Base-by-base conservation (phyloP, 495 filamentous ascomycete genomes). In the Saxophila tyrrhenica region DNA sequence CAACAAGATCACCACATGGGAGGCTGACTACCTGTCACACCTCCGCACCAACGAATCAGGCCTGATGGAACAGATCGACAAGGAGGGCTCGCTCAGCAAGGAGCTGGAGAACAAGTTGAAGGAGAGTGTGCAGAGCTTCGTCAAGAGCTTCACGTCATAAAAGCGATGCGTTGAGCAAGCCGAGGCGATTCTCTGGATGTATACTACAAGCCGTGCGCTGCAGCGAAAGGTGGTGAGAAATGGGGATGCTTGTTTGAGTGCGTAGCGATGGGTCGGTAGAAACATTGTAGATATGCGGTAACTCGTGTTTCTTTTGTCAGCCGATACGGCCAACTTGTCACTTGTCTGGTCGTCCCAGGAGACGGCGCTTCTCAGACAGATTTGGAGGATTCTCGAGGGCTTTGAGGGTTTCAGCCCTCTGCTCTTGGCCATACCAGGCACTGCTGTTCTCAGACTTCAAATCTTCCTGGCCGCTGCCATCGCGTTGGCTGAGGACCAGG, bases 51-150 rank as follows among this genome's bases (percentile, higher is more conserved):
- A 86, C 77, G 82, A 96, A 79, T 67, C 80, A 22, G 91, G 88
- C 60, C 75, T 98, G 57, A 70, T 94, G 54, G 75, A 82, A 61
- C 83, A 84, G 65, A 97, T 98, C 65, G 88, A 94, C 66, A 89
- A 90, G 79, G 90, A 98, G 79, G 92, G 92, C 72, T 79, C 87
- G 68, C 71, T 98, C 67, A 89, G 85, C 83, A 94, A 96, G 80
- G 94, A 95, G 35, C 76, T 91, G 50, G 92, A 98, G 81, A 78
- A 72, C 61, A 83, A 82, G 74, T 76, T 98, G 69, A 87, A 82
- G 79, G 84, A 94, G 55, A 76, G 84, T 64, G 82, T 88, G 64
- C 51, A 55, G 57, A 76, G 54, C 71, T 98, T 98, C 83, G 94
- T 86, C 77, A 95, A 95, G 85, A 87, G 82, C 79, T 95, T 95